Base-by-base conservation (phyloP, 2,329 filamentous ascomycete species). In the Aureobasidium sp. region DNA sequence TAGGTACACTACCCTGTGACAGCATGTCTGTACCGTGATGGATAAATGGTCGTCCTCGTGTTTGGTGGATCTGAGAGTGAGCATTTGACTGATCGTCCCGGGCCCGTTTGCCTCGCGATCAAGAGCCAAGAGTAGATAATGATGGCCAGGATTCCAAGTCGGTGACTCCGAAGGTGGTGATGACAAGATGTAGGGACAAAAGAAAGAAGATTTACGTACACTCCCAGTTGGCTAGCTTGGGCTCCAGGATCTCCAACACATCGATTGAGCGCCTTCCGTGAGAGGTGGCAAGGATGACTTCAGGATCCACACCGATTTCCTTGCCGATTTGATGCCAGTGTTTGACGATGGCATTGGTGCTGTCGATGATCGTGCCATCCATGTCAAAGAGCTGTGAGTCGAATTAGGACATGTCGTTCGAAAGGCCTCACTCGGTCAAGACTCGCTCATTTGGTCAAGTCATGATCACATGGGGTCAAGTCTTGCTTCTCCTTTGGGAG, bases 211-310 rank as follows among this genome's bases (percentile, higher is more conserved):
- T 61, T 44, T 36, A 84, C 89, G 77, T 77, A 95, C 91, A 96
- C 66, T 96, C 91, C 91, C 89, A 93, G 68, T 88, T 97, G 45
- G 94, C 94, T 72, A 91, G 90, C 67, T 89, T 86, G 16, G 91
- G 89, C 65, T 90, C 87, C 63, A 96, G 83, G 32, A 92, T 78
- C 72, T 84, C 84, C 63, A 99, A 81, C 3, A 89, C 86, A 69
- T 99, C 94, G 69, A 97, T 96, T 67, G 86, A 91, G 63, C 94
- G 81, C 63, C 93, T 85, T 64, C 94, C 94, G 75, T 99, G 94
- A 5, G 91, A 96, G 10, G 91, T 96, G 69, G 90, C 83, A 30
- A 97, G 82, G 68, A 99, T 97, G 49, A 88, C 83, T 52, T 87
- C 81, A n/a, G 90, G 89, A 66, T 90, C 85, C 27, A 97, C 87